phyloP scores from a whole-genome alignment of 2,329 filamentous ascomycete species.

The Furcasterigmium sp. region DNA sequence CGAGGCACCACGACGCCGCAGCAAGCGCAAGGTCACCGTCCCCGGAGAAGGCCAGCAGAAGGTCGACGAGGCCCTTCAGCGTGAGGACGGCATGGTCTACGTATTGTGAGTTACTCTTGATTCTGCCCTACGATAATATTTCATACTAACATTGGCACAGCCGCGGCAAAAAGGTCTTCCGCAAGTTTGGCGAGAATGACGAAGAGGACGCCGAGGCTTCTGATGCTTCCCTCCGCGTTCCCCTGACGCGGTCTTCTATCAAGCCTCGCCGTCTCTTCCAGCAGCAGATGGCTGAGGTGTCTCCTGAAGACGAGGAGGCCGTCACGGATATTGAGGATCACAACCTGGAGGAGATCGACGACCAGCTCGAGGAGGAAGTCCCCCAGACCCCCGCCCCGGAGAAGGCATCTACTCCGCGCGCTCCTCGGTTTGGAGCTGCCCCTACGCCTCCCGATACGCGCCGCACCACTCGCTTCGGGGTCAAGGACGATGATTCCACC shows the following conservation, averaged over 20 bases:
- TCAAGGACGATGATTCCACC: constrained; percentile 38
- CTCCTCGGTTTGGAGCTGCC: constrained; percentile 49
- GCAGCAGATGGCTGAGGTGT: constrained; percentile 10
- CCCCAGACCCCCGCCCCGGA: constrained; percentile 22
- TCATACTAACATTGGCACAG: constrained; percentile 35
- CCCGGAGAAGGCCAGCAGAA: constrained; percentile 53
- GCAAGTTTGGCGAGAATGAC: constrained; percentile 52
- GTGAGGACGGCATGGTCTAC: constrained; percentile 69
- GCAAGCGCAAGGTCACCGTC: constrained; percentile 49
- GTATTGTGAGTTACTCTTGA: constrained; percentile 65
- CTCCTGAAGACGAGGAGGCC: constrained; percentile 54
- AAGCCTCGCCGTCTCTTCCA: constrained; percentile 68
- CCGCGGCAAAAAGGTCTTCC: constrained; percentile 75
- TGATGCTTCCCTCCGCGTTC: constrained; percentile 29
- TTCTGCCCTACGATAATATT: too few species aligned
- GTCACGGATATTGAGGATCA: constrained; percentile 54
- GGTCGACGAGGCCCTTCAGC: constrained; percentile 57
- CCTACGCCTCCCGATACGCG: constrained; percentile 58
- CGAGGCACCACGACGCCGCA: constrained; percentile 41
- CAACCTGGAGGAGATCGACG: constrained; percentile 21
- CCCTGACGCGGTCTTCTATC: constrained; percentile 61
- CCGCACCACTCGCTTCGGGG: constrained; percentile 51
- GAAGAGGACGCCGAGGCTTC: constrained; percentile 27
- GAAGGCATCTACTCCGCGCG: constrained; percentile 41
- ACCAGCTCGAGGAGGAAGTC: constrained; percentile 24